phyloP scores from a whole-genome alignment of 768 basidiomycete species.

The Hirschioporus abietinus region DNA sequence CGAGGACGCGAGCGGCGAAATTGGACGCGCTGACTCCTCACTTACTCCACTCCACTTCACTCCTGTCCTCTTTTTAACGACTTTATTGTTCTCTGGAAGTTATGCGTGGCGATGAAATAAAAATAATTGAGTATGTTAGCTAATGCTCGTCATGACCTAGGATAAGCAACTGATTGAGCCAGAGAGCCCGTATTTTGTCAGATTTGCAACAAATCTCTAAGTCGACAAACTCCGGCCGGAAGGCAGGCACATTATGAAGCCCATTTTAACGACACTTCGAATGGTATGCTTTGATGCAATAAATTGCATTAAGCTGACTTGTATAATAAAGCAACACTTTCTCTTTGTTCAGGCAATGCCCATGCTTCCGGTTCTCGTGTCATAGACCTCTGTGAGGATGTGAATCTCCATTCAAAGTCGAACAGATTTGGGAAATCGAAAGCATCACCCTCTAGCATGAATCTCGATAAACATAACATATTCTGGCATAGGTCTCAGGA shows the following conservation, averaged over 20 bases:
- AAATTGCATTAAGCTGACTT: neutral
- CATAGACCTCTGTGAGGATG: neutral
- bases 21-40: constrained; percentile 2
- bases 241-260: constrained; percentile 51
- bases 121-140: constrained; percentile 7
- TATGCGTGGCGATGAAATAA: constrained; percentile 13
- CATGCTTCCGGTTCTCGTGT: neutral
- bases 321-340: neutral
- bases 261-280: constrained; percentile 33
- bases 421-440: neutral
- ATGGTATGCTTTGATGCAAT: neutral
- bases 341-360: neutral
- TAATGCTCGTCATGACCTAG: neutral
- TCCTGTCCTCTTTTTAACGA: too few species aligned
- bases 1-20: neutral
- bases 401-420: neutral
- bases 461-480: constrained; percentile 28
- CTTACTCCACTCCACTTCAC: neutral
- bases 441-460: neutral
- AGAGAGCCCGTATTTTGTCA: constrained; percentile 35
- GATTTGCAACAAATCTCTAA: constrained; percentile 43
- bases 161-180: neutral
- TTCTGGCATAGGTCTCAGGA: constrained; percentile 61
- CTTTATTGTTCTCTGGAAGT: neutral
- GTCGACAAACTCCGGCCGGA: constrained; percentile 28